Conservation (phyloP, 805 yeast species). For the Starmerella potacharoeniae region DNA sequence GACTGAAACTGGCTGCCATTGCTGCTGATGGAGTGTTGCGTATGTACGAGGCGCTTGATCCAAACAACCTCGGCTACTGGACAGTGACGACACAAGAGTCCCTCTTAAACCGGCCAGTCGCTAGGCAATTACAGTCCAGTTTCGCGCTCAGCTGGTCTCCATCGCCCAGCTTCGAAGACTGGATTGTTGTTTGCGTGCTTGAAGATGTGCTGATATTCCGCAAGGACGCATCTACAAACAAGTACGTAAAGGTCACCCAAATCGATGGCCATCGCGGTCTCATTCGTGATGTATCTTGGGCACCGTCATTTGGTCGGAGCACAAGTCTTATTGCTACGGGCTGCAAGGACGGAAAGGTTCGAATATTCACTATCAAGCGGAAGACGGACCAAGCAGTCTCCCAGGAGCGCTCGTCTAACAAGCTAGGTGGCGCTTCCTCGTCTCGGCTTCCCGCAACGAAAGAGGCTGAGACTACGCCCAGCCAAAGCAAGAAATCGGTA, state of each 20-base stretch:
- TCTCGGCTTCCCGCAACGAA: neutral
- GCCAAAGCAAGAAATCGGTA: neutral
- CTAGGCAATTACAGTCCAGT: slow-evolving; percentile 70
- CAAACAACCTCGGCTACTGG: slow-evolving; percentile 81
- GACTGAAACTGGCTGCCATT: slow-evolving; percentile 71
- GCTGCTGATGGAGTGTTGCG: slow-evolving; percentile 83
- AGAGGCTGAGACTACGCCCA: neutral
- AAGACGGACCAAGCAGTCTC: neutral
- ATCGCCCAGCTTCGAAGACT: slow-evolving; percentile 69
- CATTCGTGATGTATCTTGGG: slow-evolving; percentile 87
- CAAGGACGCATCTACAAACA: slow-evolving; percentile 37
- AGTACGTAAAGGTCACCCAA: slow-evolving; percentile 37
- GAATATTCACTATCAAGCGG: slow-evolving; percentile 56
- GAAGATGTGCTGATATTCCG: slow-evolving; percentile 75
- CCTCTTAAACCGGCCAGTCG: slow-evolving; percentile 53
- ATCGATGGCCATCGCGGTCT: slow-evolving; percentile 79
- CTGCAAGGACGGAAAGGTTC: slow-evolving; percentile 84
- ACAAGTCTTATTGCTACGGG: slow-evolving; percentile 88
- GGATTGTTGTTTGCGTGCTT: slow-evolving; percentile 68
- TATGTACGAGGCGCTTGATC: slow-evolving; percentile 79
- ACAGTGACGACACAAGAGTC: slow-evolving; percentile 59
- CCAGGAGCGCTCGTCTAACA: neutral
- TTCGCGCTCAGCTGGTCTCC: slow-evolving; percentile 88
- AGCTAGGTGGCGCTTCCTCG: slow-evolving; percentile 4
- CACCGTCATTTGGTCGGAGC: slow-evolving; percentile 87